Base-by-base conservation (phyloP, 768 basidiomycete species). In the Pleurotus salmoneostramineus region DNA sequence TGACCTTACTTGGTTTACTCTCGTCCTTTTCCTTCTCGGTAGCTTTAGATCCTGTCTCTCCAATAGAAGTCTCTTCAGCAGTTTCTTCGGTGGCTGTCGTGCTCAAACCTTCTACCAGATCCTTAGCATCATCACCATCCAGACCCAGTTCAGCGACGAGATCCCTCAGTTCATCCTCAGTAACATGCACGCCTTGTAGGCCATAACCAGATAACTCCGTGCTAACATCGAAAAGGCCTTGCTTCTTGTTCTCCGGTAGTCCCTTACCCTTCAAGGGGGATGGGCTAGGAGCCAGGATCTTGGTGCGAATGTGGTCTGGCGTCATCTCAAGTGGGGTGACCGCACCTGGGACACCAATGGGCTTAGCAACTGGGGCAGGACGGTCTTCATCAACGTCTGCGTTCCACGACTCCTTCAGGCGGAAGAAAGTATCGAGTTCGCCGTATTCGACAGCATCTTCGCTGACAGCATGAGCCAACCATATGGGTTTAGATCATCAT, bases 361-460 rank as follows among this genome's bases (percentile, higher is more conserved):
- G 85, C 61, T 83, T 79, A 0, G 72, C 80, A 31, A 71, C 72
- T 4, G 82, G 84, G 2, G 78, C 69, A 0, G 83, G 79, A n/a
- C 74, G 75, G 50, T 85, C 83, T 59, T 83, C 85, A 40, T 90
- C 89, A 50, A 82, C 70, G 5, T 68, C 70, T 2, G 73, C 73
- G 56, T 88, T 74, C 80, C 85, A 94, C 11, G 74, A 72, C 63
- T 94, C 92, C 5, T 88, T 87, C 17, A 87, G 77, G 11, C 88
- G 83, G 34, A 94, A 74, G 72, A 91, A 93, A 1, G 64, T 71
- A 33, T 85, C 83, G 21, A 93, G 83, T 61, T 90, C 88, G 59
- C 75, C 82, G 65, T 80, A 84, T 71, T 94, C 92, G 34, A 93
- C 92, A 6, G 93, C 91, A 64, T 90, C 89, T 74, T 93, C 93